These are phyloP conservation scores for Neurospora sp. DNA, from an alignment of 495 filamentous ascomycete species.

Conservation along the genomic window DNA sequence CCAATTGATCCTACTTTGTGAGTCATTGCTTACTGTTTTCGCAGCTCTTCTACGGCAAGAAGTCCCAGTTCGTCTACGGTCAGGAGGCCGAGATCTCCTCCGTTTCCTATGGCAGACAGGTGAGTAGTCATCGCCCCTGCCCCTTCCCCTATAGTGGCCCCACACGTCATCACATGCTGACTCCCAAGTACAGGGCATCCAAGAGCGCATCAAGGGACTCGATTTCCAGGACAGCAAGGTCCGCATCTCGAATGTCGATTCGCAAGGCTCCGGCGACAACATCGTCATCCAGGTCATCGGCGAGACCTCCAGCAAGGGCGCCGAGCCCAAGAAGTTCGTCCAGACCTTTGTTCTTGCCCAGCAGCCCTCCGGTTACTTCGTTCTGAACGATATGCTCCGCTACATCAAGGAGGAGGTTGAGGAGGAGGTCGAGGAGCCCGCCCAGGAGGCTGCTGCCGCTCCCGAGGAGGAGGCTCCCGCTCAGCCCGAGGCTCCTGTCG, in stretches of 20 bases:
- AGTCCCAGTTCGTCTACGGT: slow-evolving; percentile 72
- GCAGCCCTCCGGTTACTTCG: slow-evolving; percentile 95
- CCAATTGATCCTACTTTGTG: not conserved
- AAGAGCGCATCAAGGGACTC: slow-evolving; percentile 82
- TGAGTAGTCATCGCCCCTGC: slow-evolving; percentile 34
- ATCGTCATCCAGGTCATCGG: slow-evolving; percentile 97
- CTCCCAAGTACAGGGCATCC: slow-evolving; percentile 56
- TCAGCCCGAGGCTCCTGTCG: slow-evolving; percentile 30
- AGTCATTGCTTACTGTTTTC: slow-evolving; percentile 12
- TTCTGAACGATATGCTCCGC: slow-evolving; percentile 94
- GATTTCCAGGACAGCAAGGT: slow-evolving; percentile 98
- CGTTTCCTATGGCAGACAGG: slow-evolving; percentile 74
- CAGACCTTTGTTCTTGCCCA: slow-evolving; percentile 98
- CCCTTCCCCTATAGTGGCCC: not conserved
- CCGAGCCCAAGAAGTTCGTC: slow-evolving; percentile 84
- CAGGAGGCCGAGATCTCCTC: slow-evolving; percentile 77
- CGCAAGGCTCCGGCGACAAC: slow-evolving; percentile 80
- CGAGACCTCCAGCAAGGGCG: slow-evolving; percentile 88
- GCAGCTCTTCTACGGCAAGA: slow-evolving; percentile 70
- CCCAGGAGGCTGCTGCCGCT: slow-evolving; percentile 28
- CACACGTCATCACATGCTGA: slow-evolving; percentile 6
- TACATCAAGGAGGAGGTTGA: slow-evolving; percentile 77
- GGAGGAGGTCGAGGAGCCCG: slow-evolving; percentile 37
- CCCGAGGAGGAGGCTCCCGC: slow-evolving; percentile 29
- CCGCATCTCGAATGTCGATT: slow-evolving; percentile 94